A percentile compares a stretch with the other conserved stretches of the same genome.
phyloP scores from a whole-genome alignment of 2,329 filamentous ascomycete species.

The Aulographum hederae region DNA sequence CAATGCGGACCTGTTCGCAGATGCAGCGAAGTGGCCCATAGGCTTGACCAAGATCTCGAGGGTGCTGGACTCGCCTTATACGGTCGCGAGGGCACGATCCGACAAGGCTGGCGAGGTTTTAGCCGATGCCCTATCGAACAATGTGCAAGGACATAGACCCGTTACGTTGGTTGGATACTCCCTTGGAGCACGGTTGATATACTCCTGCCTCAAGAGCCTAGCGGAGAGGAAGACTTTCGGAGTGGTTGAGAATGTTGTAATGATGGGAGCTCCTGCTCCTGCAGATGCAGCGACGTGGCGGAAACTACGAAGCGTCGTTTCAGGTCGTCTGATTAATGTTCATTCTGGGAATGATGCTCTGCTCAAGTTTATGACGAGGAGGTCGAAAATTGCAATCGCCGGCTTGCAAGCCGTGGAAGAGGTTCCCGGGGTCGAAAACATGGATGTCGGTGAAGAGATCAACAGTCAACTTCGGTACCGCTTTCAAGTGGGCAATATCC shows the following conservation, averaged over 20 bases:
- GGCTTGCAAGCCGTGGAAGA: constrained; percentile 12
- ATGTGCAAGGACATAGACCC: constrained; percentile 5
- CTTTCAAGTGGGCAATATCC: constrained; percentile 44
- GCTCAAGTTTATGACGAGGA: constrained; percentile 4
- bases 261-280: constrained; percentile 4
- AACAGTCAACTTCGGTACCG: constrained; percentile 55
- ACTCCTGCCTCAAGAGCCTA: constrained; percentile 3
- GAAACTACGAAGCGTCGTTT: constrained; percentile 3
- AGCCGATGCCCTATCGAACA: constrained; percentile 11
- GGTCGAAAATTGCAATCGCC: constrained; percentile 2
- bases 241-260: constrained; percentile 4
- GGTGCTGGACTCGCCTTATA: constrained; percentile 5
- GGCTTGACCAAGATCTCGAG: constrained; percentile 3
- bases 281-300: constrained; percentile 2
- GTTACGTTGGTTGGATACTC: constrained; percentile 6
- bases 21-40: constrained; percentile 5
- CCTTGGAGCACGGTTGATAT: constrained; percentile 5
- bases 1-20: constrained; percentile 6
- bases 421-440: constrained; percentile 38
- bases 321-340: constrained; percentile 4
- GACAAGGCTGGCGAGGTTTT: constrained; percentile 5
- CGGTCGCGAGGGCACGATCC: constrained; percentile 2
- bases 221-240: constrained; percentile 3
- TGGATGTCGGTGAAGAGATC: constrained; percentile 46
- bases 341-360: constrained; percentile 3